Evolutionary conservation across 192 early-diverging fungal species (phyloP).

Genomic region (Coemansia sp.): DNA sequence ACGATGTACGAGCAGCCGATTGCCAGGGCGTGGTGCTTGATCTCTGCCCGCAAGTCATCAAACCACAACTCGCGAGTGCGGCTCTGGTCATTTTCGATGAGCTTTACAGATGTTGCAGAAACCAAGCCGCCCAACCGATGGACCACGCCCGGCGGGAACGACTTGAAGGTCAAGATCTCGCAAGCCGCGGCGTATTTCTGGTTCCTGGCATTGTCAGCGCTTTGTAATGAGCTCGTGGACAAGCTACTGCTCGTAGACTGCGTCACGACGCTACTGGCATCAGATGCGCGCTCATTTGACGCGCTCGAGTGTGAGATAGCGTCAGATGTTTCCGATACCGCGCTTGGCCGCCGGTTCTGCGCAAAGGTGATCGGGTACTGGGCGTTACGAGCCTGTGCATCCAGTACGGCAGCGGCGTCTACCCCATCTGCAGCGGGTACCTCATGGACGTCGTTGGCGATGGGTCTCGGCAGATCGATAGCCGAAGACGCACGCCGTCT

Average conservation of each 20-base stretch:
- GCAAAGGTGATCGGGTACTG: not conserved
- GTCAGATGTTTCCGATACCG: not conserved
- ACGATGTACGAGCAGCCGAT: conserved; percentile 73
- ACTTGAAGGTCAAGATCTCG: conserved; percentile 55
- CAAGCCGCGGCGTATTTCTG: conserved; percentile 16
- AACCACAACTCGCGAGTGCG: conserved; percentile 65
- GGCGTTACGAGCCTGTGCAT: not conserved
- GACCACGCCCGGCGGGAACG: conserved; percentile 59
- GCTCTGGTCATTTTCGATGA: conserved; percentile 48
- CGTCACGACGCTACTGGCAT: conserved; percentile 9
- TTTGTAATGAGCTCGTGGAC: conserved; percentile 23
- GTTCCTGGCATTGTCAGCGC: conserved; percentile 22
- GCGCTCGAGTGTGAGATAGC: not conserved
- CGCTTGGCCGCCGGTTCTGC: conserved; percentile 13
- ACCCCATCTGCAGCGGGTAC: not conserved
- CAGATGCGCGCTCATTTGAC: not conserved
- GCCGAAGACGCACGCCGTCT: conserved; percentile 19
- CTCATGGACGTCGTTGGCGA: not conserved
- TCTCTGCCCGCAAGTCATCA: conserved; percentile 77
- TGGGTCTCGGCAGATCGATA: conserved; percentile 6
- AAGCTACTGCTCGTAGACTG: conserved; percentile 18
- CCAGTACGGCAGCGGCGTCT: not conserved
- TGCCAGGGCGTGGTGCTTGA: conserved; percentile 71
- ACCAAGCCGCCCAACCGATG: conserved; percentile 64
- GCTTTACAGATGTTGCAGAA: conserved; percentile 65